phyloP scores from a whole-genome alignment of 305 asterid genomes.

The Fraxinus floribunda region DNA sequence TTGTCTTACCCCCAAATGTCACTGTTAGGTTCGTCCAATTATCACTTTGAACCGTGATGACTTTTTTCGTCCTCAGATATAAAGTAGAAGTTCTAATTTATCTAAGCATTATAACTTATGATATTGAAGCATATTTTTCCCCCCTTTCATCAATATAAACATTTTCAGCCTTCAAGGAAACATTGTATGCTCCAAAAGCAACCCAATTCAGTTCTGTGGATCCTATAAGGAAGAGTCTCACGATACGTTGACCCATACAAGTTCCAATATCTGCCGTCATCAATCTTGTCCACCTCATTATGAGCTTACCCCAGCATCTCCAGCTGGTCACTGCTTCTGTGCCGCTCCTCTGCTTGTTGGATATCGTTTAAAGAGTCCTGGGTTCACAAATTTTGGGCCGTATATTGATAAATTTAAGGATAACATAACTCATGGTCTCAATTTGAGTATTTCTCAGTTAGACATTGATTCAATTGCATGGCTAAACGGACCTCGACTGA shows the following conservation, averaged over 20 bases:
- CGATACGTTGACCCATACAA: conserved; percentile 32
- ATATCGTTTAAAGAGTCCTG: conserved; percentile 82
- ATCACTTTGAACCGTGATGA: conserved; percentile 3
- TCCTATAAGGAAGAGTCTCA: conserved; percentile 37
- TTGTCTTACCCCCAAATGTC: conserved; percentile 45
- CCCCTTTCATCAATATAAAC: conserved; percentile 11
- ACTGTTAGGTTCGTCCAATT: conserved; percentile 54
- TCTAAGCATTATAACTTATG: background rate
- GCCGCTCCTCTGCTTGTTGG: conserved; percentile 73
- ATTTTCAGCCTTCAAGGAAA: conserved; percentile 65
- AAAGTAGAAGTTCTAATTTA: background rate
- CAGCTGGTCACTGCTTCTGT: conserved; percentile 56
- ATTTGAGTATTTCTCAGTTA: conserved; percentile 46
- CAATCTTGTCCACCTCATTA: conserved; percentile 50
- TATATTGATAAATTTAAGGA: conserved; percentile 36
- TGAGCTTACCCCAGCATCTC: conserved; percentile 48
- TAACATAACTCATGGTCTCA: conserved; percentile 47
- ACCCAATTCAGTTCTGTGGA: conserved; percentile 43
- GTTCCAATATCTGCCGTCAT: conserved; percentile 43
- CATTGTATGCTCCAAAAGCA: conserved; percentile 49
- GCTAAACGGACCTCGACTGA: conserved; percentile 67
- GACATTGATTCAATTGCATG: conserved; percentile 41
- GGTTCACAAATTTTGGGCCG: conserved; percentile 53
- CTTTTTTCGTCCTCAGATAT: background rate
- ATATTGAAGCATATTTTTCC: background rate